phyloP scores from a whole-genome alignment of 1,284 basidiomycete genomes.

The Heterobasidion annosum region DNA sequence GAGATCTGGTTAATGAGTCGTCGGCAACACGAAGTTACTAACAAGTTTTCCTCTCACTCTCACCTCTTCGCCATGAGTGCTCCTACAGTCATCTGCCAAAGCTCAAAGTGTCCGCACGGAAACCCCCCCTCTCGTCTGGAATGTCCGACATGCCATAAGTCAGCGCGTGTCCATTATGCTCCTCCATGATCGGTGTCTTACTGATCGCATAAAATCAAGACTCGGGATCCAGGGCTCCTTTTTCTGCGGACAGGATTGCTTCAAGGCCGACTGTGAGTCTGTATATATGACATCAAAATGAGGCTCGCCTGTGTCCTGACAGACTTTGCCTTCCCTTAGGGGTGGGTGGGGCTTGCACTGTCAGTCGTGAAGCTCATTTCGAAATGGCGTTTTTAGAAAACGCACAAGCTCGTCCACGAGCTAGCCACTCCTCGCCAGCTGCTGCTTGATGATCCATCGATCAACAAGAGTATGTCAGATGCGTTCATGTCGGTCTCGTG shows the following conservation, averaged over 20 bases:
- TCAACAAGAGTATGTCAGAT: slow-evolving; percentile 19
- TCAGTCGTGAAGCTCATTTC: slow-evolving; percentile 4
- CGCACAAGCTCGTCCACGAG: slow-evolving; percentile 68
- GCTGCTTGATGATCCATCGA: slow-evolving; percentile 20
- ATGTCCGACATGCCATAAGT: slow-evolving; percentile 81
- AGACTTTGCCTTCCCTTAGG: slow-evolving; percentile 21
- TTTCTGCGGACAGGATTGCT: slow-evolving; percentile 81
- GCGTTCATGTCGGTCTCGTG: slow-evolving; percentile 1
- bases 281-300: slow-evolving; percentile 1
- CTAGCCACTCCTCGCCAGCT: slow-evolving; percentile 39
- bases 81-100: slow-evolving; percentile 49
- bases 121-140: slow-evolving; percentile 70
- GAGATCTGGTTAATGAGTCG: not conserved
- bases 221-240: slow-evolving; percentile 75
- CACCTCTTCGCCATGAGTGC: not conserved
- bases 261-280: slow-evolving; percentile 71
- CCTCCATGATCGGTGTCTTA: slow-evolving; percentile 7
- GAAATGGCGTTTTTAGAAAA: slow-evolving; percentile 47
- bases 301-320: not conserved
- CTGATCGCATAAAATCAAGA: slow-evolving; percentile 26
- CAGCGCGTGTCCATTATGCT: slow-evolving; percentile 15
- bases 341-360: slow-evolving; percentile 23
- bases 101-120: slow-evolving; percentile 59
- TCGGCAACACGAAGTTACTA: not conserved
- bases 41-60: not conserved